Evolutionary conservation across 2,329 filamentous ascomycete species (phyloP), one percentile per base, ranked within the genome.

Genomic region (Aspergillus floridensis): DNA sequence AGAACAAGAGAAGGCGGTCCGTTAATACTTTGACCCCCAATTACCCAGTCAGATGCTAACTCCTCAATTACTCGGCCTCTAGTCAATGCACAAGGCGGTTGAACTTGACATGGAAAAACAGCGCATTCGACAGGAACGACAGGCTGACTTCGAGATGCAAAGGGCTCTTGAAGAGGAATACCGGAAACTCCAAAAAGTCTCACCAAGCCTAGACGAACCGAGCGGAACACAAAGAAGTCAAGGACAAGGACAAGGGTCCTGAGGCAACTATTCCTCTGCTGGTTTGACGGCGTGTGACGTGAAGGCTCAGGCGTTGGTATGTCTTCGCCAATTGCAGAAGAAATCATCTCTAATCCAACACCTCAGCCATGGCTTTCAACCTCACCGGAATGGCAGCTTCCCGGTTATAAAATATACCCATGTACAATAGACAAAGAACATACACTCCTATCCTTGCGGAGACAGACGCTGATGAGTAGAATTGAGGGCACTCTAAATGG

Each of bases 51-150:
- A 32, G 8, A 8, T 46, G 41, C 47, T 60, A 21, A 60, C 56
- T 50, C 51, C 59, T 64, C 50, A 63, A 41, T 14, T 2, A 51
- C 57, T 50, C 38, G 32, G 16, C 26, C 21, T 21, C 51, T 63
- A 78, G 95, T 90, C 91, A 59, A 99, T 99, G 95, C 95, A 99
- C 72, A 86, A 89, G 66, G 95, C 95, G 49, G 95, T 99, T 47
- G 81, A 98, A 65, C 90, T 93, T 64, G 95, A 99, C 72, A 90
- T 97, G 82, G 93, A 98, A 72, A 92, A 96, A 72, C 93, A 96
- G 74, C 87, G 90, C 49, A 75, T 97, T 65, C 97, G 97, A 79
- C 85, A 86, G 66, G 95, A 99, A 76, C 88, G 95, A 60, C 91
- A 96, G 75, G 86, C 92, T 54, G 95, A 99, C 73, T 99, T 99